Conservation (phyloP, 1,139 yeast genomes). For the Candida albicans region DNA sequence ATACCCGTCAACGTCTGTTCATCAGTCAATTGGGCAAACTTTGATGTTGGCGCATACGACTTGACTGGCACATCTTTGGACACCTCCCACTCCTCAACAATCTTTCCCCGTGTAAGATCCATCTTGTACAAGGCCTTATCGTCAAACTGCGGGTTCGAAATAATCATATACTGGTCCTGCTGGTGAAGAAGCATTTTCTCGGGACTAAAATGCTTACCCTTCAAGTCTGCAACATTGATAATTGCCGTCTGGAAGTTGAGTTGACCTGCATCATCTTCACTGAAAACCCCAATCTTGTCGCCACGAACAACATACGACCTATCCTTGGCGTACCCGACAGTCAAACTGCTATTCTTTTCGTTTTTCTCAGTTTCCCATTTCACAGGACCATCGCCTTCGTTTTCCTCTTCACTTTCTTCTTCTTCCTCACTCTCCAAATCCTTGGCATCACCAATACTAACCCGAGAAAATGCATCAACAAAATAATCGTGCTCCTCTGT, state of each 20-base stretch:
- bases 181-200: constrained; percentile 70
- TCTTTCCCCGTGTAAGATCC: constrained; percentile 77
- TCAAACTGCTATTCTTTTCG: constrained; percentile 59
- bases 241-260: constrained; percentile 70
- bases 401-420: constrained; percentile 17
- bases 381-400: constrained; percentile 20
- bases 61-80: constrained; percentile 45
- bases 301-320: constrained; percentile 81
- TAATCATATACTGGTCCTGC: constrained; percentile 65
- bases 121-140: constrained; percentile 54
- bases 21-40: constrained; percentile 69
- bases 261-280: constrained; percentile 48
- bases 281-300: constrained; percentile 77
- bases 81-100: constrained; percentile 80
- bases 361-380: constrained; percentile 15
- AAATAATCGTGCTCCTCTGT: constrained; percentile 26
- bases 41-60: constrained; percentile 65
- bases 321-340: constrained; percentile 69
- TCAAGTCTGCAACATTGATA: constrained; percentile 51
- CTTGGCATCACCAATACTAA: constrained; percentile 31
- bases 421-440: constrained; percentile 16
- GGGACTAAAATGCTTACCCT: constrained; percentile 61
- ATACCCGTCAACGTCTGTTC: constrained; percentile 77
- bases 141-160: constrained; percentile 52
- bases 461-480: constrained; percentile 27